Conservation (phyloP, 371 early-diverging fungal genomes). For the Nematocida parisii region DNA sequence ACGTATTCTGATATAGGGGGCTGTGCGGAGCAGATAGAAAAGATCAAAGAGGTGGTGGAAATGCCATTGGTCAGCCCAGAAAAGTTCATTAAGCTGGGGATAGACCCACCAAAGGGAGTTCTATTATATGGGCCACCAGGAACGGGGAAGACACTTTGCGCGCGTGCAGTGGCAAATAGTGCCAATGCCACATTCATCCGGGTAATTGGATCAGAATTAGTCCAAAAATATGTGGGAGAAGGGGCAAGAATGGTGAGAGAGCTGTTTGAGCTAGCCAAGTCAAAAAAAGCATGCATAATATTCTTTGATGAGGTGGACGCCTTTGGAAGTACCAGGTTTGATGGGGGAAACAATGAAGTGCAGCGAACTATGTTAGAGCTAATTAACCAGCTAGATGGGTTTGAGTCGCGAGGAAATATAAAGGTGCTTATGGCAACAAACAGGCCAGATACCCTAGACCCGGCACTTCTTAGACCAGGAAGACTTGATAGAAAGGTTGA, state of each 20-base stretch:
- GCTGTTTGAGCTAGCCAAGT: conserved; percentile 95
- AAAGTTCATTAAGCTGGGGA: conserved; percentile 83
- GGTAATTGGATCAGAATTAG: conserved; percentile 98
- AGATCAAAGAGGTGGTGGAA: conserved; percentile 98
- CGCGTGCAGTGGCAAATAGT: conserved; percentile 96
- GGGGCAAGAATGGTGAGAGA: conserved; percentile 99
- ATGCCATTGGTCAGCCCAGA: conserved; percentile 85
- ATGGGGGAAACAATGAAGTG: conserved; percentile 97
- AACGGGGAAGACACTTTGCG: conserved; percentile 98
- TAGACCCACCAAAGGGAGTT: conserved; percentile 95
- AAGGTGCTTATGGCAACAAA: conserved; percentile 98
- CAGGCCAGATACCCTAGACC: conserved; percentile 96
- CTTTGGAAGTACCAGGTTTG: conserved; percentile 90
- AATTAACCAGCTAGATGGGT: conserved; percentile 98
- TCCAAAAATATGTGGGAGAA: conserved; percentile 98
- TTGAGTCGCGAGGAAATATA: conserved; percentile 98
- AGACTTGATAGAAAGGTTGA: conserved; percentile 98
- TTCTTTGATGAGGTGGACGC: conserved; percentile 99
- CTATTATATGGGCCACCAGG: conserved; percentile 96
- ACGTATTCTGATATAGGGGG: conserved; percentile 99
- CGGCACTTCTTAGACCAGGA: conserved; percentile 95
- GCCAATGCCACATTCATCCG: conserved; percentile 98
- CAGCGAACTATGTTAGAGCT: conserved; percentile 99
- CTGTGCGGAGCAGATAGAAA: conserved; percentile 97
- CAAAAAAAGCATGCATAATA: conserved; percentile 96